These are phyloP conservation scores for Oropetium thomaeum DNA, from an alignment of 176 grass and related monocot species.

Conservation along the genomic window DNA sequence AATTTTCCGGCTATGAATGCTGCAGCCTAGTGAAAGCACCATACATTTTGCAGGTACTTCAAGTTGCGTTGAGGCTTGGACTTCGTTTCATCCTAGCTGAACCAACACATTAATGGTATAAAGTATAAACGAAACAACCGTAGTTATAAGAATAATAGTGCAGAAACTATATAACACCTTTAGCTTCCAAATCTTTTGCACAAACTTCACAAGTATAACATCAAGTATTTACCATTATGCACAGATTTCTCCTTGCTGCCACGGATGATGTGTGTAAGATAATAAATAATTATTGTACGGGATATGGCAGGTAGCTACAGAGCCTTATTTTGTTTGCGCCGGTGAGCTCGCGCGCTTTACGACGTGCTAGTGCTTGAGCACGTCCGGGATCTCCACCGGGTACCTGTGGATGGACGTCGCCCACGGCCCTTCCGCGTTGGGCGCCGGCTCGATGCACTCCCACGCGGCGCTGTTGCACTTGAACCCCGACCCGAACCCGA, in stretches of 20 bases:
- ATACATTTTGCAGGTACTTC: too few relatives aligned
- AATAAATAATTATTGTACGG: background rate
- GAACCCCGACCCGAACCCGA: slow-evolving; percentile 85
- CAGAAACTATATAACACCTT: background rate
- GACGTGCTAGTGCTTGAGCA: slow-evolving; percentile 57
- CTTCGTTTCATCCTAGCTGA: background rate
- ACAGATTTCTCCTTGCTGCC: background rate
- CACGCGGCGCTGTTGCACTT: slow-evolving; percentile 95
- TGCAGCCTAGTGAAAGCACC: too few relatives aligned
- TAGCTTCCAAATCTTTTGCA: background rate
- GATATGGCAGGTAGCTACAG: background rate
- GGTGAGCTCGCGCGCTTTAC: too few relatives aligned
- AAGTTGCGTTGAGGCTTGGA: background rate
- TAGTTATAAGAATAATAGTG: background rate
- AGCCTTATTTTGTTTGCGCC: background rate
- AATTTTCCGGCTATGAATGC: too few relatives aligned
- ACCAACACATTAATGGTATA: background rate
- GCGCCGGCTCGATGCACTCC: slow-evolving; percentile 53
- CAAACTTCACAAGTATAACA: background rate
- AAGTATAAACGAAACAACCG: too few relatives aligned
- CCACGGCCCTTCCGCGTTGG: slow-evolving; percentile 48
- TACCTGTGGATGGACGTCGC: slow-evolving; percentile 45
- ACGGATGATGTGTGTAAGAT: background rate
- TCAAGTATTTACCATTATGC: background rate
- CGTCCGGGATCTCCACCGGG: slow-evolving; percentile 52